Base-by-base conservation (phyloP, 768 basidiomycete genomes). In the Auricularia cornea region DNA sequence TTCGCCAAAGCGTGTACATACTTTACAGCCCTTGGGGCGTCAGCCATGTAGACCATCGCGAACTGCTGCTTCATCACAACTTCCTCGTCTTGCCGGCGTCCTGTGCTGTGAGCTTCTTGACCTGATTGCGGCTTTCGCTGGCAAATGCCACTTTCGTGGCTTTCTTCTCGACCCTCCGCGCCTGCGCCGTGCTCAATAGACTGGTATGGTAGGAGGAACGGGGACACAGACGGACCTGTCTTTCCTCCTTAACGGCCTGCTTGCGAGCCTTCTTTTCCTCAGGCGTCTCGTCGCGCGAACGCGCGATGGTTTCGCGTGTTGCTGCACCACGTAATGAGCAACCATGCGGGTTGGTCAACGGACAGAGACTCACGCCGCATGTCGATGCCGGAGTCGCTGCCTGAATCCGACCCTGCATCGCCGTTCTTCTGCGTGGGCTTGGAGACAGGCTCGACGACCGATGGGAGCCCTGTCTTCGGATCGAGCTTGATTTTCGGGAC, bases 241-340 rank as follows among this genome's bases (percentile, higher is more conserved):
- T 81, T 60, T 85, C 86, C 2, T 75, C 78, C 70, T 89, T 93
- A 4, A 87, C 80, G 2, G 83, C 85, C 29, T 82, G 78, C 72
- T 93, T 93, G 31, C 90, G 81, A 0, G 81, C 80, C 68, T 81
- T 89, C 72, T 87, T 93, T 59, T 84, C 88, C 65, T 89, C 89
- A 65, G 81, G 81, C 0, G 85, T 81, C 74, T 99, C 97, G 65
- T 86, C 80, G 62, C 88, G 87, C 0, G 87, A 78, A 35, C 97
- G 83, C 11, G 82, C 76, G 62, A 92, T 72, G 1, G 90, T 91
- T 62, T 79, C 77, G 67, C 73, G 72, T 57, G 66, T 63, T 66
- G 66, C 74, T 74, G 65, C 44, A 68, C 68, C 72, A 41, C 69
- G 68, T 61, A 73, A 71, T 38, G 72, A 75, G 63, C 72, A 68